A percentile compares a stretch with the other conserved stretches of the same genome.
Evolutionary conservation across 495 filamentous ascomycete species (phyloP).

Genomic region (Arthonia radiata): DNA sequence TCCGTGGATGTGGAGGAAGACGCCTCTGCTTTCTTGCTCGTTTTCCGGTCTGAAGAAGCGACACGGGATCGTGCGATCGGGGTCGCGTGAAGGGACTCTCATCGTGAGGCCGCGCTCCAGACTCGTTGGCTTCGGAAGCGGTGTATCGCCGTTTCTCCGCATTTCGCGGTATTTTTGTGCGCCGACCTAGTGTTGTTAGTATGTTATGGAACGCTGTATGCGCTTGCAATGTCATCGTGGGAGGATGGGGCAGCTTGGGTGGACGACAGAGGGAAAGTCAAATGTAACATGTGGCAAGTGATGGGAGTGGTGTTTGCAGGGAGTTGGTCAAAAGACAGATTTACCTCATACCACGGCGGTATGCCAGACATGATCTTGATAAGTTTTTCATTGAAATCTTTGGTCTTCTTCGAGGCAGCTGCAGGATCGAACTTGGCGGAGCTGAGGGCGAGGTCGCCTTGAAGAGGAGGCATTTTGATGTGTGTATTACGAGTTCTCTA

Average conservation of each 20-base stretch:
- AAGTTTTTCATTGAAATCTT: slow-evolving; percentile 13
- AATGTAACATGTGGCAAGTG: too few species aligned
- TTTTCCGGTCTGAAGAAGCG: slow-evolving; percentile 21
- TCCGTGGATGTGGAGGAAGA: slow-evolving; percentile 29
- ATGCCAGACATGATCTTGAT: slow-evolving; percentile 12
- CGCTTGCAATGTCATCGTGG: too few species aligned
- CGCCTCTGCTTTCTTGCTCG: slow-evolving; percentile 16
- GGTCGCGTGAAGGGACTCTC: slow-evolving; percentile 24
- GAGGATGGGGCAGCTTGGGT: too few species aligned
- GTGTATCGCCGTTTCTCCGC: slow-evolving; percentile 18
- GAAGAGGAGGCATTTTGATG: slow-evolving; percentile 10
- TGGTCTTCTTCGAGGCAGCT: slow-evolving; percentile 6
- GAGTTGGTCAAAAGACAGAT: neutral
- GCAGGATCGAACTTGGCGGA: slow-evolving; percentile 10
- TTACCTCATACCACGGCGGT: slow-evolving; percentile 16
- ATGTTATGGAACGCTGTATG: too few species aligned
- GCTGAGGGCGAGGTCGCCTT: slow-evolving; percentile 10
- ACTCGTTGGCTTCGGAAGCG: slow-evolving; percentile 16
- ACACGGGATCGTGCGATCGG: slow-evolving; percentile 20
- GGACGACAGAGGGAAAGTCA: too few species aligned
- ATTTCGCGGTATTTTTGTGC: slow-evolving; percentile 21
- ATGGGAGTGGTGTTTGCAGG: too few species aligned
- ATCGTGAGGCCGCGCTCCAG: slow-evolving; percentile 15
- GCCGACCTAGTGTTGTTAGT: slow-evolving; percentile 11
- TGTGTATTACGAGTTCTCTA: too few species aligned